Percentiles rank a stretch among this genome's conserved stretches.
Conservation (phyloP, 768 basidiomycete species). For the Saitozyma sp. region DNA sequence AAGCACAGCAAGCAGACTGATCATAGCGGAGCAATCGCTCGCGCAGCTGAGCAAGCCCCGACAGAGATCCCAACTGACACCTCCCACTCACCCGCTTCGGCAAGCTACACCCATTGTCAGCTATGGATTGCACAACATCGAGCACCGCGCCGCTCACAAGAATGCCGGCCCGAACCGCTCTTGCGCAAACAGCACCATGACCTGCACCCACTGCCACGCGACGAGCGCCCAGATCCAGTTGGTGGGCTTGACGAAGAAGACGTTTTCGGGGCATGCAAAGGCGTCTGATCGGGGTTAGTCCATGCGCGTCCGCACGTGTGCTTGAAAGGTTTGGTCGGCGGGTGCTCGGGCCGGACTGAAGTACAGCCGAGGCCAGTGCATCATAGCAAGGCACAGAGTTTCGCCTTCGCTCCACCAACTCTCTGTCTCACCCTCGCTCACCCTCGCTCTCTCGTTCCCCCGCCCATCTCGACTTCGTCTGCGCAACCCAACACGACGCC, state of each 20-base stretch:
- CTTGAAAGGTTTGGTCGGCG: conserved; percentile 10
- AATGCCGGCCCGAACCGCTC: conserved; percentile 75
- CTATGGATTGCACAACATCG: neutral
- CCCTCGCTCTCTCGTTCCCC: no score
- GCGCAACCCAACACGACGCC: no score
- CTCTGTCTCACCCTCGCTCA: no score
- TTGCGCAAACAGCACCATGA: conserved; percentile 66
- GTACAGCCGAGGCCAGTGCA: no score
- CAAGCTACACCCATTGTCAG: conserved; percentile 52
- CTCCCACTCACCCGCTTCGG: conserved; percentile 61
- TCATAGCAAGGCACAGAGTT: neutral
- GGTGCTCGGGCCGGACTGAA: no score
- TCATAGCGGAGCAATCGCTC: no score
- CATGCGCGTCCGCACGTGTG: no score
- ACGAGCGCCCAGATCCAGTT: conserved; percentile 69
- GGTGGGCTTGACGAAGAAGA: conserved; percentile 74
- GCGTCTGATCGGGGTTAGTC: conserved; percentile 62
- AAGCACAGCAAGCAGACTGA: no score
- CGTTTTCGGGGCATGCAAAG: conserved; percentile 77
- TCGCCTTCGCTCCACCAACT: neutral
- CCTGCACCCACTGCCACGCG: conserved; percentile 65
- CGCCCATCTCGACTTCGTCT: no score
- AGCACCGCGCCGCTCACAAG: conserved; percentile 56
- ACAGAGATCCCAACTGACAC: neutral
- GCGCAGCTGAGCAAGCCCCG: no score